A percentile compares a stretch with the other conserved stretches of the same genome.
These are phyloP conservation scores for Saccharum spontaneum DNA, from an alignment of 176 grass and related monocot genomes.

Conservation along the genomic window DNA sequence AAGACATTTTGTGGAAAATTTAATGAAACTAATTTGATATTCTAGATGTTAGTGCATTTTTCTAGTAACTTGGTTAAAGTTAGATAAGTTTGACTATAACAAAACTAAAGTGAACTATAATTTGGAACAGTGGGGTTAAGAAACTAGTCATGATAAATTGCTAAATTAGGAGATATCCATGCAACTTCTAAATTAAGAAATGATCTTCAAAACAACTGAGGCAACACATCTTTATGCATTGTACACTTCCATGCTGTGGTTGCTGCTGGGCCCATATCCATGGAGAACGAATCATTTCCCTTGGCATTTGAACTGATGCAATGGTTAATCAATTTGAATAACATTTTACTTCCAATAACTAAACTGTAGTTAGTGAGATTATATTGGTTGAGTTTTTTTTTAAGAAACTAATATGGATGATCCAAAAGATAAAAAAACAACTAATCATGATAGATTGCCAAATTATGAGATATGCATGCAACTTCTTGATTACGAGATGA, in stretches of 20 bases:
- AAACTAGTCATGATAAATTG: not conserved
- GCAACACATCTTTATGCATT: not conserved
- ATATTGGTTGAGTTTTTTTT: not conserved
- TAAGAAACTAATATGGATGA: not conserved
- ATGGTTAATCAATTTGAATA: constrained; percentile 4
- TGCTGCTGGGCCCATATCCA: not conserved
- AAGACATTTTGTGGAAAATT: not conserved
- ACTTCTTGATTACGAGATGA: not conserved
- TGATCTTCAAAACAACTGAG: not conserved
- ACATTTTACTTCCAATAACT: constrained; percentile 16
- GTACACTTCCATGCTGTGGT: not conserved
- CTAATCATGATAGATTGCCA: not conserved
- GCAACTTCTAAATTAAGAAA: not conserved
- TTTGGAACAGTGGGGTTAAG: not conserved
- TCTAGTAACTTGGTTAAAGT: not conserved
- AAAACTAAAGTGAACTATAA: not conserved
- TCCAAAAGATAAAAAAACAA: not conserved
- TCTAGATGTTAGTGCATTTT: not conserved
- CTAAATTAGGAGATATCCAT: not conserved
- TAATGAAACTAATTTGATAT: not conserved
- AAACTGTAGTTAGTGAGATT: not conserved
- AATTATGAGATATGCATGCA: not conserved
- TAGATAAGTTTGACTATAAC: not conserved
- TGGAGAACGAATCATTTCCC: constrained; percentile 1
- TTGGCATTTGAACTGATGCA: constrained; percentile 23